Evolutionary conservation across 2,329 filamentous ascomycete genomes (phyloP).

Genomic region (Coniochaeta sp.): DNA sequence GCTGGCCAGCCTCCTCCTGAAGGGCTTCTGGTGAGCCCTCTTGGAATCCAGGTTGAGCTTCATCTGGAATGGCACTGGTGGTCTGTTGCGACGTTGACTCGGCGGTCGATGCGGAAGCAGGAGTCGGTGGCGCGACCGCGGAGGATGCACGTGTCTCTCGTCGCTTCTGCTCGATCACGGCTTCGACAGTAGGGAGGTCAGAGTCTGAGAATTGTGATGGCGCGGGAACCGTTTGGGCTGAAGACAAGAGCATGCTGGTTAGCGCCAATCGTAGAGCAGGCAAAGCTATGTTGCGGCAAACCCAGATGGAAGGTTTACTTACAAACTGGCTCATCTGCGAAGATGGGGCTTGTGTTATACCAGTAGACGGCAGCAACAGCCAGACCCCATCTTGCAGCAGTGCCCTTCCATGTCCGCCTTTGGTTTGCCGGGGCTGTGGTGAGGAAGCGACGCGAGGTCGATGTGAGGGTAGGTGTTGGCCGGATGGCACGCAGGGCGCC

Average conservation of each 20-base stretch:
- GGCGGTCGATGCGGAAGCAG: constrained; percentile 1
- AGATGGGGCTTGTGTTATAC: constrained; percentile 84
- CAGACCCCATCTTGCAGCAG: constrained; percentile 64
- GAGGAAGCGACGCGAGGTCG: constrained; percentile 40
- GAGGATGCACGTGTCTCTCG: constrained; percentile 21
- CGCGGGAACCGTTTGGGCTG: constrained; percentile 27
- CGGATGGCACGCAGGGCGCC: constrained; percentile 34
- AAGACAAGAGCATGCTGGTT: background rate
- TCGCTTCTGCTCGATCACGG: constrained; percentile 57
- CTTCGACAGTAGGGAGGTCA: constrained; percentile 57
- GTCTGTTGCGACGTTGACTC: constrained; percentile 17
- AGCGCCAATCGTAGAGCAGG: constrained; percentile 6
- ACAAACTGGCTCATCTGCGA: constrained; percentile 77
- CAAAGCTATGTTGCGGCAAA: background rate
- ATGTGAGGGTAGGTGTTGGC: constrained; percentile 24
- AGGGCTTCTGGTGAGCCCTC: constrained; percentile 41
- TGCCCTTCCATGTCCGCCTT: constrained; percentile 76
- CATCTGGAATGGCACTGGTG: background rate
- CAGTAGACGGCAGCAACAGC: constrained; percentile 78
- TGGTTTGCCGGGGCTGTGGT: constrained; percentile 53
- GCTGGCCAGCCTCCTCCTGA: constrained; percentile 74
- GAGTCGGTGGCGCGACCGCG: constrained; percentile 22
- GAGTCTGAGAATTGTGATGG: constrained; percentile 48
- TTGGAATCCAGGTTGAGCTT: constrained; percentile 9
- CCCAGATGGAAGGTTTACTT: constrained; percentile 27